These are phyloP conservation scores for Carex scoparia DNA, from an alignment of 176 grass and related monocot genomes.

Conservation along the genomic window DNA sequence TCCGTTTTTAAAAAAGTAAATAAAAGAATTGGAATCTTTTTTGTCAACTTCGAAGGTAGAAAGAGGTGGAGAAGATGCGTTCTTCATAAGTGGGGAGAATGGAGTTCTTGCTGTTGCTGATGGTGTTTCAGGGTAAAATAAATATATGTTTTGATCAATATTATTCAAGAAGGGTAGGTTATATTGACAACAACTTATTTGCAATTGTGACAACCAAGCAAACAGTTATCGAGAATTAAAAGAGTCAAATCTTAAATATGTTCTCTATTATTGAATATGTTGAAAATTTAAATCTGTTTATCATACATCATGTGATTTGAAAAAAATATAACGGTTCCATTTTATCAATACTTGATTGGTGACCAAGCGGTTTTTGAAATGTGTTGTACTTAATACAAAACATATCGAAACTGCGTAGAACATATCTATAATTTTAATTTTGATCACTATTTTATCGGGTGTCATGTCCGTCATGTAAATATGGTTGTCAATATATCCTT, in stretches of 20 bases:
- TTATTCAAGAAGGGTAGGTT: not conserved
- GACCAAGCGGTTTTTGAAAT: not conserved
- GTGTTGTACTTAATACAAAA: not conserved
- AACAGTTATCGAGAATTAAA: not conserved
- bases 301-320: not conserved
- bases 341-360: not conserved
- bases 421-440: not conserved
- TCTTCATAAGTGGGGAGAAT: conserved; percentile 45
- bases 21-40: not conserved
- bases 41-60: conserved; percentile 37
- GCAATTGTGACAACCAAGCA: too few relatives aligned
- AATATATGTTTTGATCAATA: conserved; percentile 9
- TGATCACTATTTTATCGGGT: not conserved
- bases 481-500: not conserved
- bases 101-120: conserved; percentile 89
- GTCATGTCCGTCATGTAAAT: not conserved
- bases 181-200: not conserved
- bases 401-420: not conserved
- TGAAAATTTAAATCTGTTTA: not conserved
- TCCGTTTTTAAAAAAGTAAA: not conserved
- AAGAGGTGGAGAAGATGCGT: conserved; percentile 83
- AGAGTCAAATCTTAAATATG: not conserved
- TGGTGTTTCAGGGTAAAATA: conserved; percentile 76
- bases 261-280: not conserved
- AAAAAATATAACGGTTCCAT: not conserved